Percentiles rank a stretch among this genome's conserved stretches.
phyloP scores from a whole-genome alignment of 2,329 filamentous ascomycete species.

The Cladosporium oxysporum region DNA sequence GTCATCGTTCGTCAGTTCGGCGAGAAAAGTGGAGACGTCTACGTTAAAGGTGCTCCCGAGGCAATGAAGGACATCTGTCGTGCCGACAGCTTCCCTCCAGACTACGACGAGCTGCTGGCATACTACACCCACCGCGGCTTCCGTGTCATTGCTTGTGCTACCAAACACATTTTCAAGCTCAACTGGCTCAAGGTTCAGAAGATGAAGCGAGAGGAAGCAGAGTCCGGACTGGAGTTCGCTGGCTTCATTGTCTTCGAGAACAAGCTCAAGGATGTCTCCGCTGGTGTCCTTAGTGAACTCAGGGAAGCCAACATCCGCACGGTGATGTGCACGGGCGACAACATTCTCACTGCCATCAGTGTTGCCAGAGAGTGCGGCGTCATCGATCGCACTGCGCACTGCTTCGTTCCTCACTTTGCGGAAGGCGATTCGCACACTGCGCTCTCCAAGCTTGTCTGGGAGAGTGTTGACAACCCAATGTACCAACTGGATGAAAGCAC shows the following conservation, averaged over 20 bases:
- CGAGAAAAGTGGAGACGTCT: slow-evolving; percentile 79
- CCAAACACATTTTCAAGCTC: slow-evolving; percentile 81
- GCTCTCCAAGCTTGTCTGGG: slow-evolving; percentile 77
- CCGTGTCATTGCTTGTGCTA: slow-evolving; percentile 92
- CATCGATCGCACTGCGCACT: slow-evolving; percentile 77
- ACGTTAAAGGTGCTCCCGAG: slow-evolving; percentile 95
- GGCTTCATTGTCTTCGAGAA: slow-evolving; percentile 99
- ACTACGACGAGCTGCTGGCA: slow-evolving; percentile 86
- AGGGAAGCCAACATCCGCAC: slow-evolving; percentile 79
- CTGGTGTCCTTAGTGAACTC: slow-evolving; percentile 78
- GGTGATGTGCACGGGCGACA: slow-evolving; percentile 97
- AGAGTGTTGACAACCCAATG: slow-evolving; percentile 85
- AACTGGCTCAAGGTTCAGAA: slow-evolving; percentile 95
- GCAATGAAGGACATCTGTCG: slow-evolving; percentile 93
- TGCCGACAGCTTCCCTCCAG: slow-evolving; percentile 77
- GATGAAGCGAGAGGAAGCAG: slow-evolving; percentile 83
- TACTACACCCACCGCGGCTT: slow-evolving; percentile 96
- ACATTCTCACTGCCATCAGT: slow-evolving; percentile 94
- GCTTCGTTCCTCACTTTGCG: slow-evolving; percentile 87
- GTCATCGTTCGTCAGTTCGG: slow-evolving; percentile 90
- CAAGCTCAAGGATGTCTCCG: slow-evolving; percentile 88
- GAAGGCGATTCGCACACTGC: slow-evolving; percentile 76
- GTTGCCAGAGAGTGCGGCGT: slow-evolving; percentile 88
- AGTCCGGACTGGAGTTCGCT: slow-evolving; percentile 80
- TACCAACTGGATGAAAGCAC: slow-evolving; percentile 78